Evolutionary conservation across 306 rosid species (phyloP).

Genomic region (Lupinus albus): DNA sequence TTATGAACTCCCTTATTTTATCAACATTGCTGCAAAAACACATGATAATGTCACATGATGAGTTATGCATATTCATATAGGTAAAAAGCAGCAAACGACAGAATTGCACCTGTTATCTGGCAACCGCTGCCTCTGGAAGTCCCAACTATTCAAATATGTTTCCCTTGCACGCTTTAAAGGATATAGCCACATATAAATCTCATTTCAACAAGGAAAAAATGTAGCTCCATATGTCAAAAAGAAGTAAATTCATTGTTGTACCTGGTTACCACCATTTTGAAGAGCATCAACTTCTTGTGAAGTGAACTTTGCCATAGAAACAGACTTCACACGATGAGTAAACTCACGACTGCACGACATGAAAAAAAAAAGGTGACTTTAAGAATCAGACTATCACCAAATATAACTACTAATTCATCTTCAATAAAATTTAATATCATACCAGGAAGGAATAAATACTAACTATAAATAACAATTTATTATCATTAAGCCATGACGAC

Average conservation of each 20-base stretch:
- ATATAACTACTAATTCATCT: slow-evolving; percentile 16
- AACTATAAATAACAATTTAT: background rate
- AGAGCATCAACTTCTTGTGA: slow-evolving; percentile 88
- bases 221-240: slow-evolving; percentile 8
- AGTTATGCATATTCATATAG: slow-evolving; percentile 20
- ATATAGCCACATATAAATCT: slow-evolving; percentile 32
- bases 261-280: slow-evolving; percentile 97
- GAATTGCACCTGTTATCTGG: slow-evolving; percentile 72
- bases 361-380: slow-evolving; percentile 26
- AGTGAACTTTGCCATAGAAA: slow-evolving; percentile 90
- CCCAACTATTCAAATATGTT: slow-evolving; percentile 80
- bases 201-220: slow-evolving; percentile 38
- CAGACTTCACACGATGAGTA: slow-evolving; percentile 98
- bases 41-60: slow-evolving; percentile 34
- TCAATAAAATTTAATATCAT: background rate
- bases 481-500: background rate
- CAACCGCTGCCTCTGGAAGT: slow-evolving; percentile 75
- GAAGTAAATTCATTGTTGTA: slow-evolving; percentile 36
- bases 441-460: background rate
- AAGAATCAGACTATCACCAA: slow-evolving; percentile 9
- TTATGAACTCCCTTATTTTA: slow-evolving; percentile 81
- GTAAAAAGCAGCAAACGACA: slow-evolving; percentile 18
- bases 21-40: slow-evolving; percentile 71
- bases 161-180: slow-evolving; percentile 89
- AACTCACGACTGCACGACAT: slow-evolving; percentile 77